Percentiles rank a stretch among this genome's conserved stretches.
Evolutionary conservation across 2,329 filamentous ascomycete species (phyloP).

Genomic region (Phaeosphaeria sp.): DNA sequence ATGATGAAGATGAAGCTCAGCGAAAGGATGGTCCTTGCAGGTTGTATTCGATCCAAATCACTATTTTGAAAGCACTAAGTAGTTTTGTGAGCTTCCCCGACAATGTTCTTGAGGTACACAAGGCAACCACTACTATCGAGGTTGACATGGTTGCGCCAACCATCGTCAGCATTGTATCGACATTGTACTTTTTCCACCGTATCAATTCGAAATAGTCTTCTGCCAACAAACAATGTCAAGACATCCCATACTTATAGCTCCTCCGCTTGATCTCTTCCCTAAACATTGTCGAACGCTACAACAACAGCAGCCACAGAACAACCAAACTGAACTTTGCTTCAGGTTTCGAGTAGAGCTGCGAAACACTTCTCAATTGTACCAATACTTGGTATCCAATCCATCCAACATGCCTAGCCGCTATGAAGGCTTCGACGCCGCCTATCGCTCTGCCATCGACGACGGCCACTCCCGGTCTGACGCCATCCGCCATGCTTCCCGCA

Average conservation of each 20-base stretch:
- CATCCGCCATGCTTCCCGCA: background rate
- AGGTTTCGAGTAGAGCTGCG: too few species aligned
- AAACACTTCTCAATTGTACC: background rate
- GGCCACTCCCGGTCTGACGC: background rate
- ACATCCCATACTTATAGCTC: background rate
- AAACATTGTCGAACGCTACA: background rate
- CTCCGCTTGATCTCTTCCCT: background rate
- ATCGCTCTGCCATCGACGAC: background rate
- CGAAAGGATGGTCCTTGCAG: too few species aligned
- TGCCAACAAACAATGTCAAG: background rate
- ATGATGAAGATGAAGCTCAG: too few species aligned
- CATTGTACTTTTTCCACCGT: background rate
- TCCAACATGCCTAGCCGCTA: background rate
- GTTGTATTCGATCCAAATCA: too few species aligned
- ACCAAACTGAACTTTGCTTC: too few species aligned
- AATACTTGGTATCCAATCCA: background rate
- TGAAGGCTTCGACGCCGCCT: background rate
- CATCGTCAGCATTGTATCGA: background rate
- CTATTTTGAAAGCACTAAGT: too few species aligned
- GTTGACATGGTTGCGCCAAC: background rate
- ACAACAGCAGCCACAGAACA: background rate
- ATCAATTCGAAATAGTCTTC: background rate
- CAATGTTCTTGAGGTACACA: background rate
- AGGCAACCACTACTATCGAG: background rate
- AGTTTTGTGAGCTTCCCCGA: too few species aligned